Evolutionary conservation across 2,329 filamentous ascomycete genomes (phyloP), one percentile per base, ranked within the genome.

Genomic region (Neobulgaria alba): DNA sequence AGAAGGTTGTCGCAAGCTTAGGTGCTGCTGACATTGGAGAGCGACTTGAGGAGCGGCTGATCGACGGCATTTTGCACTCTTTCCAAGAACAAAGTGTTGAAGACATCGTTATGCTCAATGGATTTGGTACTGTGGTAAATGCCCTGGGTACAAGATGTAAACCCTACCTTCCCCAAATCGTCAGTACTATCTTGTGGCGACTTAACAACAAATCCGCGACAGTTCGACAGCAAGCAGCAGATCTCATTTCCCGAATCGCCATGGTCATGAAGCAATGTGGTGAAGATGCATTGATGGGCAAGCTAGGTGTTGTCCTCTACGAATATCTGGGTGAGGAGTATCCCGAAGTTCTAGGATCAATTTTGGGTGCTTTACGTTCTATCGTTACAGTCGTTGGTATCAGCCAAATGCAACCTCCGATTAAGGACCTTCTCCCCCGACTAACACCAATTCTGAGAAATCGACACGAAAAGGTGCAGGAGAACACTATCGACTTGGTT

Each of bases 231-330:
- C 92, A 98, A 64, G 89, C 92, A 2, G 92, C 92, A 4, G 92
- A 98, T 62, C 75, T 98, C 33, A 93, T 98, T 52, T 95, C 89
- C 7, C 85, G 92, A 16, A 95, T 98, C 56, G 92, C 92, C 4
- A 90, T 95, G 73, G 90, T 96, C 37, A 96, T 98, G 89, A 93
- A 93, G 67, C 89, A 96, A 65, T 98, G 92, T 59, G 89, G 88
- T 37, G 90, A 98, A 62, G 92, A 98, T 63, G 85, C 84, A 1
- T 73, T 96, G 38, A 92, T 98, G 80, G 88, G 88, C 55, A 95
- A 95, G 65, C 79, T 98, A 26, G 87, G 90, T 53, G 75, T 94
- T 41, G 89, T 95, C 9, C 75, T 98, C 16, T 98, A 98, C 69
- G 92, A 98, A 66, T 96, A 96, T 59, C 77, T 98, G 0, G 92